Evolutionary conservation across 495 filamentous ascomycete species (phyloP).

Genomic region (Aspergillus asperescens): DNA sequence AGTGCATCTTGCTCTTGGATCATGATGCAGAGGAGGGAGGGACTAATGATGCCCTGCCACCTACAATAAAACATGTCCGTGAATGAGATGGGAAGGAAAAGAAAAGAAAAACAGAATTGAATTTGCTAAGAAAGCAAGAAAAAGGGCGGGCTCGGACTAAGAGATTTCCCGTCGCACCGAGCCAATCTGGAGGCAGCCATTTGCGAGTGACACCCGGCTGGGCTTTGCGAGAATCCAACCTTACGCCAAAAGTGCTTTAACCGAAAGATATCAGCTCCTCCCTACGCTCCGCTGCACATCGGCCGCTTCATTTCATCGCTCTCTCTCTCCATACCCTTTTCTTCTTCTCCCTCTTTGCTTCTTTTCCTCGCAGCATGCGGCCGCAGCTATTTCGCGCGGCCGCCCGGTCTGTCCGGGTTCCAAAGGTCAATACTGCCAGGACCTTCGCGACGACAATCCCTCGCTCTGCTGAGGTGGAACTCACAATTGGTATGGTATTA

Average conservation of each 20-base stretch:
- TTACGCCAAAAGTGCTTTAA: conserved; percentile 33
- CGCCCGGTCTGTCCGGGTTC: conserved; percentile 66
- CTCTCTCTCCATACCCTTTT: conserved; percentile 4
- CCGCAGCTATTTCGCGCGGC: conserved; percentile 81
- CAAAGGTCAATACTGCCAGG: conserved; percentile 57
- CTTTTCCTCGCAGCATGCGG: conserved; percentile 64
- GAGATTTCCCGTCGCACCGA: conserved; percentile 32
- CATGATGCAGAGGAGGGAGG: conserved; percentile 60
- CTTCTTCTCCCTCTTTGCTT: conserved; percentile 19
- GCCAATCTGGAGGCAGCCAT: conserved; percentile 36
- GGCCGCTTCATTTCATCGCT: conserved; percentile 9
- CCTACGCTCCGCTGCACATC: conserved; percentile 16
- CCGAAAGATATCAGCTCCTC: conserved; percentile 25
- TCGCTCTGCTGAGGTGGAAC: conserved; percentile 83
- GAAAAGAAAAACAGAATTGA: conserved; percentile 33
- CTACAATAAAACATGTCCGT: conserved; percentile 85
- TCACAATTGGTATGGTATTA: conserved; percentile 73
- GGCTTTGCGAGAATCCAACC: conserved; percentile 25
- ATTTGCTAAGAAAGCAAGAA: conserved; percentile 13
- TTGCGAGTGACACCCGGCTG: conserved; percentile 29
- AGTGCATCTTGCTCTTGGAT: conserved; percentile 56
- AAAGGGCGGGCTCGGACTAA: conserved; percentile 22
- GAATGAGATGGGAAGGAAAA: conserved; percentile 48
- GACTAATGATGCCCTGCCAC: conserved; percentile 46
- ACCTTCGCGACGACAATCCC: conserved; percentile 67